Conservation (phyloP, 345 rosid genomes). For the Melaleuca quinquenervia region DNA sequence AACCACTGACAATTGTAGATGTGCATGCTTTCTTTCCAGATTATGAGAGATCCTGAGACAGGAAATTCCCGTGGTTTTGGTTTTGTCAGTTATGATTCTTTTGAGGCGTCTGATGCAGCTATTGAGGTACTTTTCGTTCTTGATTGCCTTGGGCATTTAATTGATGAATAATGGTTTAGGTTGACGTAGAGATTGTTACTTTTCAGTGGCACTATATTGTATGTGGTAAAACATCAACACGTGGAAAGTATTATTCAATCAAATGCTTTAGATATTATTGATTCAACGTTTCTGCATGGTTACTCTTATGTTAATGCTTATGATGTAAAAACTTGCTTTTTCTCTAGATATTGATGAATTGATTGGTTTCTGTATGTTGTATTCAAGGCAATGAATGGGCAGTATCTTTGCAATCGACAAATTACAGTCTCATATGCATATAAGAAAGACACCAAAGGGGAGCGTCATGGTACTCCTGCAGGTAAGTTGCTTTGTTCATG, state of each 20-base stretch:
- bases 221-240: background rate
- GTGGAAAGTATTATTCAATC: background rate
- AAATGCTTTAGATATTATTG: background rate
- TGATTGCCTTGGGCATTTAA: background rate
- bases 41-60: constrained; percentile 97
- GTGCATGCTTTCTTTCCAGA: constrained; percentile 27
- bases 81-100: constrained; percentile 96
- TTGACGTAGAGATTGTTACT: background rate
- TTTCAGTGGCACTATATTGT: background rate
- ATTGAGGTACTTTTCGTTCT: constrained; percentile 51
- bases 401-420: constrained; percentile 90
- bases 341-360: background rate
- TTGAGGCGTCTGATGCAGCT: constrained; percentile 98
- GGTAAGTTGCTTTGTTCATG: constrained; percentile 32
- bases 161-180: background rate
- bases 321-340: background rate
- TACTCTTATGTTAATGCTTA: background rate
- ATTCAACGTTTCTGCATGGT: background rate
- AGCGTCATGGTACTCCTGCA: constrained; percentile 98
- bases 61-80: constrained; percentile 98
- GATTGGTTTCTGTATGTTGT: background rate
- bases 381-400: constrained; percentile 91
- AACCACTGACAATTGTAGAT: background rate
- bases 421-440: constrained; percentile 95
- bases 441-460: constrained; percentile 98